Evolutionary conservation across 139 green algal species (phyloP).

Genomic region (Yamagishiella unicocca): DNA sequence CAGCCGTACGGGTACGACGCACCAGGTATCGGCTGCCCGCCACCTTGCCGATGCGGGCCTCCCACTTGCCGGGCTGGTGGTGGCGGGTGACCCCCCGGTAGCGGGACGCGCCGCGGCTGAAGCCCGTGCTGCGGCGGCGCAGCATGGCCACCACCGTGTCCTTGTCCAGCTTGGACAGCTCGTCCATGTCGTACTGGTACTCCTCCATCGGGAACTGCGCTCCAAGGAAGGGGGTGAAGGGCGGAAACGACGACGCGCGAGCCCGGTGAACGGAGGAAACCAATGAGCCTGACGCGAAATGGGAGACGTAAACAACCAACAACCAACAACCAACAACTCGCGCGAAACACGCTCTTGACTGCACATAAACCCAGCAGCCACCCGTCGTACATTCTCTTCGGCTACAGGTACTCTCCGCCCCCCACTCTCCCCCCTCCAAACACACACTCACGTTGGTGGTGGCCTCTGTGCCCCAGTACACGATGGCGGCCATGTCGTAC

Average conservation of each 20-base stretch:
- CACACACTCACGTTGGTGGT: constrained; percentile 74
- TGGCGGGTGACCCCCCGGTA: constrained; percentile 89
- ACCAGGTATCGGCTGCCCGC: constrained; percentile 75
- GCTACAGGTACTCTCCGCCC: no score
- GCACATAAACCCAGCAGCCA: no score
- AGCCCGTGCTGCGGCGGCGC: constrained; percentile 68
- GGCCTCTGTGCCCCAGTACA: constrained; percentile 70
- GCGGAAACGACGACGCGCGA: not conserved
- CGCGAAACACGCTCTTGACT: no score
- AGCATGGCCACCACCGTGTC: constrained; percentile 81
- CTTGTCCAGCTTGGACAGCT: constrained; percentile 62
- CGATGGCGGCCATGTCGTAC: constrained; percentile 85
- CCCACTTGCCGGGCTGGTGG: constrained; percentile 79
- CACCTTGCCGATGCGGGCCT: constrained; percentile 88
- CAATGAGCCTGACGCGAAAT: no score
- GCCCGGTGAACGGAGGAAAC: no score
- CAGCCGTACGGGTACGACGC: no score
- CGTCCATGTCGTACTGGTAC: constrained; percentile 69
- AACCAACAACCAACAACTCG: no score
- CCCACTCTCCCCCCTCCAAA: not conserved
- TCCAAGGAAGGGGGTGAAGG: not conserved
- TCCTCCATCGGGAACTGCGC: constrained; percentile 76
- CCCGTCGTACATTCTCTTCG: no score
- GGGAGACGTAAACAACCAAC: no score
- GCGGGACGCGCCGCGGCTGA: constrained; percentile 69